Evolutionary conservation across 2,329 filamentous ascomycete genomes (phyloP).

Genomic region (Calonectria fujianensis): DNA sequence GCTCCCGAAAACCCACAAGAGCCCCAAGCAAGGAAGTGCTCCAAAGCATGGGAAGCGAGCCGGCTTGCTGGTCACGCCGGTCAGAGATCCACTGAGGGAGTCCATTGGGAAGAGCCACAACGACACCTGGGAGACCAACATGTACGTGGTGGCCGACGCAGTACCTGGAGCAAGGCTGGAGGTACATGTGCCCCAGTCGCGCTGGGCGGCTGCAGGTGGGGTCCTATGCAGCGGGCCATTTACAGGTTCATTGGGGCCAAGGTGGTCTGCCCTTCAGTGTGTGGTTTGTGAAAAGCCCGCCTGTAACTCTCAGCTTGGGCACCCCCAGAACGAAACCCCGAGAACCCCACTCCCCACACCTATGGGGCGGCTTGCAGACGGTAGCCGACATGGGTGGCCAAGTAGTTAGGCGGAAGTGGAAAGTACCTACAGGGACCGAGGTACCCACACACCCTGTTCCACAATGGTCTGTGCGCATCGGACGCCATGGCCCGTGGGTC

Average conservation of each 20-base stretch:
- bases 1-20: slow-evolving; percentile 24
- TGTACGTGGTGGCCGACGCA: slow-evolving; percentile 39
- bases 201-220: slow-evolving; percentile 38
- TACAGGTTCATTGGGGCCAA: slow-evolving; percentile 28
- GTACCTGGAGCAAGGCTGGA: slow-evolving; percentile 49
- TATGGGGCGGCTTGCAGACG: slow-evolving; percentile 33
- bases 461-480: slow-evolving; percentile 45
- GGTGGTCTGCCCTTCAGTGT: slow-evolving; percentile 4
- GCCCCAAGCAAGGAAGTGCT: slow-evolving; percentile 29
- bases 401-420: slow-evolving; percentile 34
- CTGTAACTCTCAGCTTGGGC: slow-evolving; percentile 20
- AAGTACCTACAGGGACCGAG: slow-evolving; percentile 25
- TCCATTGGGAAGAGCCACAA: slow-evolving; percentile 28
- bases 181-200: slow-evolving; percentile 40
- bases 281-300: slow-evolving; percentile 16
- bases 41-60: slow-evolving; percentile 46
- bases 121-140: slow-evolving; percentile 15
- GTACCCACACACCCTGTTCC: slow-evolving; percentile 39
- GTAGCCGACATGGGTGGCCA: slow-evolving; percentile 30
- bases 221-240: slow-evolving; percentile 42
- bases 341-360: slow-evolving; percentile 13
- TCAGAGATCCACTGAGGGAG: slow-evolving; percentile 35
- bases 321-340: slow-evolving; percentile 32
- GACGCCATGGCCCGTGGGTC: slow-evolving; percentile 32
- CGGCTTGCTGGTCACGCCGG: slow-evolving; percentile 41